Conservation (phyloP, 2,329 filamentous ascomycete genomes). For the Penicillium sp. region DNA sequence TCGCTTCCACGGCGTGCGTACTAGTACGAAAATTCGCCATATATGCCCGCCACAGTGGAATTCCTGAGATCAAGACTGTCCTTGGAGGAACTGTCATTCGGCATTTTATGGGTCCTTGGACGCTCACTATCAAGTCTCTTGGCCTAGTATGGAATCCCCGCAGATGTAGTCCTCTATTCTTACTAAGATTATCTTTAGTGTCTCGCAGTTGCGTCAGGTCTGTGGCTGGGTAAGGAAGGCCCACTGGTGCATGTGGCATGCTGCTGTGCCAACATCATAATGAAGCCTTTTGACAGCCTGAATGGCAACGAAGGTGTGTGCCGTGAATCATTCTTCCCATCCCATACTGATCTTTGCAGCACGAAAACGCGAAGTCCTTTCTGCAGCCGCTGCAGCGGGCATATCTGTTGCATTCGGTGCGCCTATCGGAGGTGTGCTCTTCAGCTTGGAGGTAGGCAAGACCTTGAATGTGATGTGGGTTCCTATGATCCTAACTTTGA, state of each 20-base stretch:
- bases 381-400: conserved; percentile 85
- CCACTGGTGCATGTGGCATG: conserved; percentile 95
- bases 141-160: conserved; percentile 65
- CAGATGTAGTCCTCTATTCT: too few species aligned
- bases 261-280: conserved; percentile 91
- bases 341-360: conserved; percentile 52
- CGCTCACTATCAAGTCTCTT: conserved; percentile 82
- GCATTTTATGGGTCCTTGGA: conserved; percentile 84
- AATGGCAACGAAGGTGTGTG: conserved; percentile 78
- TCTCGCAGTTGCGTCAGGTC: conserved; percentile 85
- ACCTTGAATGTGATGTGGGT: neutral
- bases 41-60: conserved; percentile 91
- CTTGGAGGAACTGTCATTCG: conserved; percentile 91
- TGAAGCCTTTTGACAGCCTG: conserved; percentile 80
- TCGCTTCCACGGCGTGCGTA: conserved; percentile 74
- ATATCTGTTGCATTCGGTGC: conserved; percentile 94
- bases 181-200: conserved; percentile 57
- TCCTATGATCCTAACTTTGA: conserved; percentile 12
- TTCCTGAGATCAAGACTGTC: conserved; percentile 96
- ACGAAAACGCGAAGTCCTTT: conserved; percentile 88
- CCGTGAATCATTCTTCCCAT: neutral
- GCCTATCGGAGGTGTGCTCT: conserved; percentile 90
- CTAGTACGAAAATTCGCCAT: conserved; percentile 81
- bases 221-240: conserved; percentile 97
- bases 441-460: conserved; percentile 80